Base-by-base conservation (phyloP, 495 filamentous ascomycete genomes). In the Poronia punctata region DNA sequence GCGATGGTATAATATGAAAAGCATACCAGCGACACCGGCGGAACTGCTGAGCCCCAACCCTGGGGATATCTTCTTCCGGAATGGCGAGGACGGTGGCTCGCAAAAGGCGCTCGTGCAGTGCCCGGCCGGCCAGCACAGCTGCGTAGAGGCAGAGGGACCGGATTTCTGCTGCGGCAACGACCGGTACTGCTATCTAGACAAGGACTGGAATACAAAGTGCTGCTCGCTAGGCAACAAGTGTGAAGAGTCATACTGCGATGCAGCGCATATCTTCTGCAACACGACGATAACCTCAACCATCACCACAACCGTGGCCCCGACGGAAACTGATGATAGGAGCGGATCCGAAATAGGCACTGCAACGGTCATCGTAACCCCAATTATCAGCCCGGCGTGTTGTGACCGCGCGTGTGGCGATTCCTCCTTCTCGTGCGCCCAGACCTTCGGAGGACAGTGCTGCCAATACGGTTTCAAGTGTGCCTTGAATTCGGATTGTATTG, bases 361-460 rank as follows among this genome's bases (percentile, higher is more conserved):
- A 38, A 57, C 51, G 11, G 44, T 50, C 4, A 1, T 49, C 27
- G 17, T 25, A 11, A 17, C 35, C 32, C 28, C 24, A 9, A 38
- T 25, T 10, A 21, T 35, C 7, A n/a, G n/a, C 10, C 11, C 50
- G 5, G 56, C 56, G 29, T 72, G 68, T 49, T 72, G 68, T 38
- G 34, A 35, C 15, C 66, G 67, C 19, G 6, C 22, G 9, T 72
- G 68, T 40, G 37, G 1, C 7, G 55, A 43, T 19, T 60, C 66
- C 43, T 61, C 50, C 33, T 68, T 62, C 49, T 60, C 60, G 15
- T 74, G 71, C 45, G 57, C 67, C 18, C 0, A 21, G 6, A 33
- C 35, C 26, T 57, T 68, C 15, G 69, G 65, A 41, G 62, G 64
- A 16, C 57, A 60, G 15, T 75, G 71, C 52, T 75, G 72, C 34